Conservation (phyloP, 306 rosid species). For the Bauhinia variegata region DNA sequence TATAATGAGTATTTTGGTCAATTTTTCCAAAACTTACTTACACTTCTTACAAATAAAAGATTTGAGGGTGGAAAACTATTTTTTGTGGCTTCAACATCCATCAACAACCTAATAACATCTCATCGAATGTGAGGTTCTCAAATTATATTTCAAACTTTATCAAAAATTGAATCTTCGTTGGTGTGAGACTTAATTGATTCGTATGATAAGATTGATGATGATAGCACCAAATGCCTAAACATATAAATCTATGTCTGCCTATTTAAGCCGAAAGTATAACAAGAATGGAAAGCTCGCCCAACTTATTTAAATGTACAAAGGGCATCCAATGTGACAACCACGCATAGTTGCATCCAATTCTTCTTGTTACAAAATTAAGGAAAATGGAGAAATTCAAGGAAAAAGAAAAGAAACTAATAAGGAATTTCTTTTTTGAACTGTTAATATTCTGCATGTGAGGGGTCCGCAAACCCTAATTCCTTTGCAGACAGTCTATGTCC, state of each 20-base stretch:
- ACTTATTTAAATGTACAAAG: slow-evolving; percentile 21
- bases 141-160: slow-evolving; percentile 10
- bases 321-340: slow-evolving; percentile 48
- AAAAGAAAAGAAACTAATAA: background rate
- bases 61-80: too few relatives aligned
- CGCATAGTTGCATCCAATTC: slow-evolving; percentile 11
- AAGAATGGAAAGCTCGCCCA: slow-evolving; percentile 23
- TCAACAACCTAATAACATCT: background rate
- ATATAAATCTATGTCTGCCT: slow-evolving; percentile 19
- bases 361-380: background rate
- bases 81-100: too few relatives aligned
- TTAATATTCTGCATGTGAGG: slow-evolving; percentile 32
- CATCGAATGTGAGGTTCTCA: slow-evolving; percentile 12
- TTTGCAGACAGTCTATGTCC: slow-evolving; percentile 31
- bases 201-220: slow-evolving; percentile 41
- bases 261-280: slow-evolving; percentile 31
- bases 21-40: too few relatives aligned
- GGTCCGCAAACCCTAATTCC: slow-evolving; percentile 49
- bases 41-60: too few relatives aligned
- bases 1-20: too few relatives aligned
- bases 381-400: background rate
- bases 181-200: slow-evolving; percentile 1
- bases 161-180: background rate
- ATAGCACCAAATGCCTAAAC: slow-evolving; percentile 26
- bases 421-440: too few relatives aligned